Percentiles rank a stretch among this genome's conserved stretches.
These are phyloP conservation scores for Calonectria pauciramosa DNA, from an alignment of 2,329 filamentous ascomycete genomes.

Conservation along the genomic window DNA sequence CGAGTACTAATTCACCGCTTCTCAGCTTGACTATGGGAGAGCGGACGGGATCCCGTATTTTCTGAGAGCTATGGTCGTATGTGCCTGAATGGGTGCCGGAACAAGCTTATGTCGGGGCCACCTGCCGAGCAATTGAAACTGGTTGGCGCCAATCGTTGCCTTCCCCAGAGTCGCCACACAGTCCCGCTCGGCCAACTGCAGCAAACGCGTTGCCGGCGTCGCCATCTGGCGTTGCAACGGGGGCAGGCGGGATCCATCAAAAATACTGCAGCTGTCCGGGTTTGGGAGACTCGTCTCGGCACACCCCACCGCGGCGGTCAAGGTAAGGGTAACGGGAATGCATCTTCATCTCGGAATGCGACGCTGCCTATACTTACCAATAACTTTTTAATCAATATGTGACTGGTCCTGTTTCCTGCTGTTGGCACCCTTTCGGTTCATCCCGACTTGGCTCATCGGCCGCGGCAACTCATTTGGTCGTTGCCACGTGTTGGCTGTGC, in stretches of 20 bases:
- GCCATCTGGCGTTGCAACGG: background rate
- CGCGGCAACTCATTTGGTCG: background rate
- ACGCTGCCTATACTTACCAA: background rate
- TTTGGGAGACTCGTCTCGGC: background rate
- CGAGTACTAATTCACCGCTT: background rate
- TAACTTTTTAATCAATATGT: background rate
- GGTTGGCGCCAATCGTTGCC: background rate
- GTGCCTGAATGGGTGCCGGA: background rate
- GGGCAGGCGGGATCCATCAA: background rate
- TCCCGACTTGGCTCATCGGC: background rate
- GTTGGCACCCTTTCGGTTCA: background rate
- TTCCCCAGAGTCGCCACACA: background rate
- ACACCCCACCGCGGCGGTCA: background rate
- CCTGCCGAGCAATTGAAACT: background rate
- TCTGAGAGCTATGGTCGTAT: background rate
- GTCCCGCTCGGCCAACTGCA: background rate
- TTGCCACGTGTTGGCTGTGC: background rate
- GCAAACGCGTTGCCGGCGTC: background rate
- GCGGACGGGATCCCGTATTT: background rate
- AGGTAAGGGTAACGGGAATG: background rate
- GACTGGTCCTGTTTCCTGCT: background rate
- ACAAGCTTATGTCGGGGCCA: background rate
- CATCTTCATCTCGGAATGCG: background rate
- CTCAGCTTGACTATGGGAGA: background rate
- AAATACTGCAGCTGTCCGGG: background rate